phyloP scores from a whole-genome alignment of 169 alveolate genomes.

The Plasmodium falciparum region DNA sequence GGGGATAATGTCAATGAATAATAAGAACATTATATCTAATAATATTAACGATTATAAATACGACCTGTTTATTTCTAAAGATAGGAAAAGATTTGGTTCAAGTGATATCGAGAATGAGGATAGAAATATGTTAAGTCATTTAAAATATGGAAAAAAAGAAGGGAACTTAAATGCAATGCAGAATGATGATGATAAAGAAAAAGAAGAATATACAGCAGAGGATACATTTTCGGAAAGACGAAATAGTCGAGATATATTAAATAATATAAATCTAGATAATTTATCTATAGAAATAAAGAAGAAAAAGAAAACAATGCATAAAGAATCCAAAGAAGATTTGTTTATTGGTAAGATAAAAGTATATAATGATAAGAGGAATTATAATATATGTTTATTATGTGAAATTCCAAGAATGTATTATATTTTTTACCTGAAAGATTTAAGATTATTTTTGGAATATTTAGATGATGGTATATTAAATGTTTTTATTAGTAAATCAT shows the following conservation, averaged over 20 bases:
- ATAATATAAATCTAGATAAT: slow-evolving; percentile 48
- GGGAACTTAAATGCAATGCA: background rate
- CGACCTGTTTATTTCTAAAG: slow-evolving; percentile 49
- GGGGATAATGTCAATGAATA: slow-evolving; percentile 69
- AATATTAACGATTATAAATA: slow-evolving; percentile 69
- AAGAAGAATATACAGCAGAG: slow-evolving; percentile 8
- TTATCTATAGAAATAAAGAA: slow-evolving; percentile 57
- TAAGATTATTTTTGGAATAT: slow-evolving; percentile 84
- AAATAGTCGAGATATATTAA: slow-evolving; percentile 57
- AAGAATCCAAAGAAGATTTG: slow-evolving; percentile 30
- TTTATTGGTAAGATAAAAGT: slow-evolving; percentile 72
- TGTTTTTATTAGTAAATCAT: slow-evolving; percentile 87
- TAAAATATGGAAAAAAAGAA: background rate
- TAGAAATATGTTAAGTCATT: background rate
- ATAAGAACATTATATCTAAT: slow-evolving; percentile 65
- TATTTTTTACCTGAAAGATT: slow-evolving; percentile 87
- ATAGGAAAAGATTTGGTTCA: background rate
- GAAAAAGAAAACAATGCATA: slow-evolving; percentile 29
- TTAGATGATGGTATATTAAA: slow-evolving; percentile 89
- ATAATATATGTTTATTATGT: slow-evolving; percentile 79
- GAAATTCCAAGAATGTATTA: slow-evolving; percentile 80
- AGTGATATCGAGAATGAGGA: background rate
- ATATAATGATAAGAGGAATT: slow-evolving; percentile 63
- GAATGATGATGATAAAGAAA: background rate
- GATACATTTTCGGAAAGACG: background rate